Base-by-base conservation (phyloP, 495 filamentous ascomycete species). In the Sporormia fimetaria region DNA sequence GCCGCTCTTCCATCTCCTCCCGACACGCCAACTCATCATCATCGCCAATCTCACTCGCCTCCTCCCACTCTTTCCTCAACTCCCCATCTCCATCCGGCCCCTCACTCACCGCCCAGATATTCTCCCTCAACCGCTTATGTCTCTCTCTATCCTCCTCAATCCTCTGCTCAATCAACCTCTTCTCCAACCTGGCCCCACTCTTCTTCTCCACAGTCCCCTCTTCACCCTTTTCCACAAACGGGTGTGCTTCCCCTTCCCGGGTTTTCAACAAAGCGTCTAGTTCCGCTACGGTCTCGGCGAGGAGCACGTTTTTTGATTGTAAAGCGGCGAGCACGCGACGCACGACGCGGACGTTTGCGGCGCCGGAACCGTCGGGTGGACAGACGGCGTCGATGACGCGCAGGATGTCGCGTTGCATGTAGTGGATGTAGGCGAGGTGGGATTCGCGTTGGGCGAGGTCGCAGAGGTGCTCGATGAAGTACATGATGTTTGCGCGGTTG, bases 401-500 rank as follows among this genome's bases (percentile, higher is more conserved):
- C 10, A 90, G 65, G 16, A 96, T 87, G 55, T 99, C 92, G 17
- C 87, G 69, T 56, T 94, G 83, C 61, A 99, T 87, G 86, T 95
- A 93, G 35, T 78, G 76, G 12, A 90, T 74, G 56, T 87, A 96
- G 18, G 83, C 76, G 12, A 65, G 56, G 52, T 87, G 73, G 42
- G 76, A 70, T 40, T 93, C 83, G 35, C 75, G 75, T 12, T 73
- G 68, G 11, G 83, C 80, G 68, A 85, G 74, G 55, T 95, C 88
- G 62, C 88, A 84, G 39, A 99, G 79, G 46, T 86, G 80, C 58
- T 96, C 88, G 56, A 96, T 78, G 67, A 99, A 96, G 65, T 90
- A 96, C 81, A 99, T 88, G 60, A 99, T 94, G 55, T 99, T 99
- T 21, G 93, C 92, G 30, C 88, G 70, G 32, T 78, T 94, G 64